These are phyloP conservation scores for Neotropicomus parvogracilis DNA, from an alignment of 1,284 basidiomycete genomes.

Conservation along the genomic window DNA sequence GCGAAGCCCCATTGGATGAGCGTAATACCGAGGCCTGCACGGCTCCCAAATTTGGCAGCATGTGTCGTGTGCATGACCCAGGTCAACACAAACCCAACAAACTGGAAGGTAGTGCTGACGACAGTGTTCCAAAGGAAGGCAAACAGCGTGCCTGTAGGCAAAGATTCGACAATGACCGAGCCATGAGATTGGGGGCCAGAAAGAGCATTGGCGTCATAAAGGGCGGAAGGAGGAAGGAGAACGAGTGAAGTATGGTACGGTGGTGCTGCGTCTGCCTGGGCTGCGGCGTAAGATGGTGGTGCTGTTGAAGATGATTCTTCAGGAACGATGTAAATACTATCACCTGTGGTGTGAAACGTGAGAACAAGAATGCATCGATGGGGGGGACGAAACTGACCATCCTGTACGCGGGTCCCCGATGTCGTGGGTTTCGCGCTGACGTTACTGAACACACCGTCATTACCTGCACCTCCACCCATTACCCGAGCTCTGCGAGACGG, in stretches of 20 bases:
- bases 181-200: conserved; percentile 40
- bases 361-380: neutral
- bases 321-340: conserved; percentile 69
- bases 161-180: conserved; percentile 71
- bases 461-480: conserved; percentile 73
- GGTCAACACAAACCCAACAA: conserved; percentile 93
- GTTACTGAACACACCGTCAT: conserved; percentile 96
- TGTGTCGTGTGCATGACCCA: conserved; percentile 94
- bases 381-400: conserved; percentile 45
- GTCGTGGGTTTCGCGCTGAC: conserved; percentile 84
- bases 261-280: conserved; percentile 91
- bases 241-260: conserved; percentile 98
- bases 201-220: conserved; percentile 37
- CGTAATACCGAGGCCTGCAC: conserved; percentile 92
- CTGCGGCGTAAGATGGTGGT: conserved; percentile 86
- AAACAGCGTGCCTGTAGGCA: conserved; percentile 79
- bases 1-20: conserved; percentile 93
- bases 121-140: conserved; percentile 92
- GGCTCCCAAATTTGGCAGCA: conserved; percentile 90
- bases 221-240: conserved; percentile 66
- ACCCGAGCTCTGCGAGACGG: conserved; percentile 5
- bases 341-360: conserved; percentile 44
- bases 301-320: conserved; percentile 80
- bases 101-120: conserved; percentile 95
- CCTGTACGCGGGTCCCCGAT: conserved; percentile 52